These are phyloP conservation scores for Syncephalastrum racemosum DNA, from an alignment of 371 early-diverging fungal genomes.

Conservation along the genomic window DNA sequence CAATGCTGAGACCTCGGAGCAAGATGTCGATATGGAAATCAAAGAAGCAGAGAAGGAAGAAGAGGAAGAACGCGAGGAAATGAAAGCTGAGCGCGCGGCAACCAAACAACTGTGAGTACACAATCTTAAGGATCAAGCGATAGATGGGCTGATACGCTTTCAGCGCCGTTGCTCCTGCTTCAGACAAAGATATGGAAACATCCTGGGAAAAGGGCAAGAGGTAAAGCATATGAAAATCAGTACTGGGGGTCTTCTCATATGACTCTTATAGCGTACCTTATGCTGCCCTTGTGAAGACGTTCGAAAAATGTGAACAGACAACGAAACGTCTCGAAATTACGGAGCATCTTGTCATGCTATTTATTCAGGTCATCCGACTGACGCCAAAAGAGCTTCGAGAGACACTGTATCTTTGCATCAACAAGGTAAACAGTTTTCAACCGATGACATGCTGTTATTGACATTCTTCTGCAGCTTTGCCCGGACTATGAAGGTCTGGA, in stretches of 20 bases:
- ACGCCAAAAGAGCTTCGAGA: constrained; percentile 74
- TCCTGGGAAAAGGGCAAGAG: constrained; percentile 50
- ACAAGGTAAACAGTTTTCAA: constrained; percentile 61
- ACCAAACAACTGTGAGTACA: constrained; percentile 37
- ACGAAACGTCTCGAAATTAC: constrained; percentile 79
- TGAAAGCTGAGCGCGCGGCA: constrained; percentile 30
- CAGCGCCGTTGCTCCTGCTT: constrained; percentile 26
- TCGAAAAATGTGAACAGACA: constrained; percentile 78
- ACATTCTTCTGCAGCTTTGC: constrained; percentile 58
- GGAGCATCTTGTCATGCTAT: constrained; percentile 76
- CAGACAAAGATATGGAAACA: constrained; percentile 17
- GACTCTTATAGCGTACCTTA: constrained; percentile 69
- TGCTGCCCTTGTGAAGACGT: constrained; percentile 81
- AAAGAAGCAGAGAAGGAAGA: constrained; percentile 25
- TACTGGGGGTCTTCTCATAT: background rate
- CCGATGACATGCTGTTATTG: background rate
- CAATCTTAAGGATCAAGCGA: background rate
- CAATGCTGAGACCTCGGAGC: background rate
- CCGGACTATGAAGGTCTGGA: constrained; percentile 97
- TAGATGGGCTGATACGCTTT: background rate
- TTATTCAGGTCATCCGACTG: constrained; percentile 68
- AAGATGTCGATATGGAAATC: constrained; percentile 15
- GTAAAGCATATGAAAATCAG: constrained; percentile 23
- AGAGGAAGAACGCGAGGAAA: constrained; percentile 26
- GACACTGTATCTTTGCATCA: constrained; percentile 90